Conservation (phyloP, 441 rosid genomes). For the Macaranga tanarius region DNA sequence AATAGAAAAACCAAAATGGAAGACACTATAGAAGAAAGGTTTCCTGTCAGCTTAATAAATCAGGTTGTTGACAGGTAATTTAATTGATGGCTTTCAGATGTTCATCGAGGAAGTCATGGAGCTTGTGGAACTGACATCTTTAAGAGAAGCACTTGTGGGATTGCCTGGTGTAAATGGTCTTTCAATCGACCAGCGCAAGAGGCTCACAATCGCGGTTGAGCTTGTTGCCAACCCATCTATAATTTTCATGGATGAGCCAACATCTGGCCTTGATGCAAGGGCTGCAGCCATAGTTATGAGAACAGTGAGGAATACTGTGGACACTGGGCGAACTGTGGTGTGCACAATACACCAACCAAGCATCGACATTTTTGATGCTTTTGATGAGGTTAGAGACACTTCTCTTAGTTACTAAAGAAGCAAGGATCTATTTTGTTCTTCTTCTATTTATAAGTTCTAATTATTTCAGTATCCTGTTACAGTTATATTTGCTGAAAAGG, state of each 20-base stretch:
- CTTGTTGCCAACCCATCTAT: constrained; percentile 71
- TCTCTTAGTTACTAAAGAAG: not conserved
- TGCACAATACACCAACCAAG: constrained; percentile 82
- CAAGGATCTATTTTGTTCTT: not conserved
- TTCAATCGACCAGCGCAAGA: constrained; percentile 65
- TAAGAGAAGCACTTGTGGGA: constrained; percentile 62
- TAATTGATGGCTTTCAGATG: constrained; percentile 39
- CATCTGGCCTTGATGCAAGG: constrained; percentile 78
- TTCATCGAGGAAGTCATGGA: constrained; percentile 70
- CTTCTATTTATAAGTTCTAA: constrained; percentile 25
- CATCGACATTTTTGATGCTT: constrained; percentile 68
- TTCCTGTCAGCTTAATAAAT: not conserved
- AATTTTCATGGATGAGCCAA: constrained; percentile 68
- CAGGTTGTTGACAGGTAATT: constrained; percentile 8
- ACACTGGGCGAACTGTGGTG: constrained; percentile 69
- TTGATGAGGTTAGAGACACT: constrained; percentile 51
- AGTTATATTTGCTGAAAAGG: constrained; percentile 55
- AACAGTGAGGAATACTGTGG: constrained; percentile 68
- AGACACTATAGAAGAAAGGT: not conserved
- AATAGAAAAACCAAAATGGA: too few species aligned
- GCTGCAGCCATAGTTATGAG: constrained; percentile 80
- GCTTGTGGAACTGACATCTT: constrained; percentile 55
- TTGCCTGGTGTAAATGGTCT: constrained; percentile 65
- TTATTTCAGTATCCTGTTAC: constrained; percentile 18
- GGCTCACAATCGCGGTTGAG: constrained; percentile 71